phyloP scores from a whole-genome alignment of 805 yeast species.

The Suhomyces pyralidae region DNA sequence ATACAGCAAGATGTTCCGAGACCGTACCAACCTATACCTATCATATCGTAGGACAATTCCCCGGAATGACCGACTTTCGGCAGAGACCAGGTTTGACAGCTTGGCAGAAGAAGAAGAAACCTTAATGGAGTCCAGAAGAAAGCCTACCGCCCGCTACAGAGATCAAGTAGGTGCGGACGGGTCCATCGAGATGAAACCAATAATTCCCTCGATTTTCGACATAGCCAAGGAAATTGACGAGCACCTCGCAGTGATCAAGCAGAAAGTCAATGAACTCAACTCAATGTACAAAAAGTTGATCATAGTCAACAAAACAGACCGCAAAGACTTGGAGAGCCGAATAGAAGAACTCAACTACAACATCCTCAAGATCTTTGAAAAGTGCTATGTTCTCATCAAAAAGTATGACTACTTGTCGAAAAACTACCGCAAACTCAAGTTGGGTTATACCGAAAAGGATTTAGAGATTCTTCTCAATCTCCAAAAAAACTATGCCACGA shows the following conservation, averaged over 20 bases:
- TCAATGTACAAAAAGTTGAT: conserved; percentile 75
- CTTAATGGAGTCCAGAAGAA: conserved; percentile 40
- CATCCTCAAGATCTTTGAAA: conserved; percentile 74
- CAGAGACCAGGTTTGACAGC: conserved; percentile 31
- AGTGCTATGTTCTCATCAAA: conserved; percentile 73
- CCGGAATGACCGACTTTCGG: conserved; percentile 34
- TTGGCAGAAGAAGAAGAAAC: conserved; percentile 59
- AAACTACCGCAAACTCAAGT: conserved; percentile 42
- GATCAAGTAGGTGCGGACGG: conserved; percentile 18
- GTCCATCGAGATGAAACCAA: conserved; percentile 56
- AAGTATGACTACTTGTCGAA: conserved; percentile 47
- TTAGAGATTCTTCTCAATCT: conserved; percentile 70
- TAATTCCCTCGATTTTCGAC: conserved; percentile 80
- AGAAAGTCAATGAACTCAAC: conserved; percentile 57
- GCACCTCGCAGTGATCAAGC: conserved; percentile 49
- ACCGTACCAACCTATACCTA: conserved; percentile 85
- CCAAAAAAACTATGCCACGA: conserved; percentile 79
- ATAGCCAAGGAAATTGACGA: conserved; percentile 70
- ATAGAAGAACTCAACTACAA: conserved; percentile 75
- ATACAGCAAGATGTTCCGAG: conserved; percentile 62
- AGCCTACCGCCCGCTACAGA: conserved; percentile 9
- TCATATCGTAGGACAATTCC: conserved; percentile 90
- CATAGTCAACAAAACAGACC: conserved; percentile 85
- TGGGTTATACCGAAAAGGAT: conserved; percentile 45
- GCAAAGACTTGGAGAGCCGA: conserved; percentile 66